phyloP scores from a whole-genome alignment of 768 basidiomycete species.

The Agrocybe chaxingu region DNA sequence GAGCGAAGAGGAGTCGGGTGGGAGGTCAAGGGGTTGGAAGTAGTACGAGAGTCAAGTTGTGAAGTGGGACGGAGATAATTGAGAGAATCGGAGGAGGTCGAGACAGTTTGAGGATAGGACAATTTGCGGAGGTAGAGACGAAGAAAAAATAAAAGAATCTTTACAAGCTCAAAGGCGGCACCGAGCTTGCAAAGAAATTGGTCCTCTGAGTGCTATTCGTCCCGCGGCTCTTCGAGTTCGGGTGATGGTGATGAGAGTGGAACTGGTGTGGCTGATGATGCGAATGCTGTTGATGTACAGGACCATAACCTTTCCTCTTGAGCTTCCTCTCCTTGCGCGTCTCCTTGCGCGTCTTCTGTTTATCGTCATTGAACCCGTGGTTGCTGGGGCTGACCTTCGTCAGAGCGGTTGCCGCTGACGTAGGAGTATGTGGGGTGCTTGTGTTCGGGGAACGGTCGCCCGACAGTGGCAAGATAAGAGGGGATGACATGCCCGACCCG shows the following conservation, averaged over 20 bases:
- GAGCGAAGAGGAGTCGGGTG: too few species aligned
- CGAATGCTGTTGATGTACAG: slow-evolving; percentile 40
- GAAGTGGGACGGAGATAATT: too few species aligned
- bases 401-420: slow-evolving; percentile 19
- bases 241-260: slow-evolving; percentile 57
- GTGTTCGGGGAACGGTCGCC: slow-evolving; percentile 38
- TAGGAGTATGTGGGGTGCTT: slow-evolving; percentile 20
- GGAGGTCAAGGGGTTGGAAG: too few species aligned
- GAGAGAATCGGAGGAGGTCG: too few species aligned
- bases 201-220: slow-evolving; percentile 51
- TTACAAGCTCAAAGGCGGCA: slow-evolving; percentile 28
- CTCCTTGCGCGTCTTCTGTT: slow-evolving; percentile 63
- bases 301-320: slow-evolving; percentile 54
- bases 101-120: background rate
- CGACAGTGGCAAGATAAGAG: slow-evolving; percentile 42
- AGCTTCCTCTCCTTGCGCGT: slow-evolving; percentile 64
- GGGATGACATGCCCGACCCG: slow-evolving; percentile 25
- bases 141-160: background rate
- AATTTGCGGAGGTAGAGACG: background rate
- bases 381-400: slow-evolving; percentile 30
- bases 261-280: slow-evolving; percentile 29
- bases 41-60: too few species aligned
- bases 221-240: slow-evolving; percentile 61
- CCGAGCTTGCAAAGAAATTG: slow-evolving; percentile 29
- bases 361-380: slow-evolving; percentile 10